phyloP scores from a whole-genome alignment of 2,329 filamentous ascomycete genomes.

The Epichloe hybrida region DNA sequence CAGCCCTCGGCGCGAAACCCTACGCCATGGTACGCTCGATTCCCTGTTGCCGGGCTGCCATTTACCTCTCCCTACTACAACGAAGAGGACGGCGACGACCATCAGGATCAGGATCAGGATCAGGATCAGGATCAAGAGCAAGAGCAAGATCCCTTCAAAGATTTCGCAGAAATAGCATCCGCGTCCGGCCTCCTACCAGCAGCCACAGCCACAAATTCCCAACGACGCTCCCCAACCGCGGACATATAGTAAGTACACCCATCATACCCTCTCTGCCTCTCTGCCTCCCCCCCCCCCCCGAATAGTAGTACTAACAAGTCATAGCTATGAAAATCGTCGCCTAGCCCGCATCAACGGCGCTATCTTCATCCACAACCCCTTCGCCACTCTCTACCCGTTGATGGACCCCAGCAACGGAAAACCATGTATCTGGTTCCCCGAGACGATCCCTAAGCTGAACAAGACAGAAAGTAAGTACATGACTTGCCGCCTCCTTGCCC shows the following conservation, averaged over 20 bases:
- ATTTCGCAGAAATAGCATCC: no score
- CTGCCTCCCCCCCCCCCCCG: neutral
- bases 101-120: no score
- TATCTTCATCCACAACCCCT: neutral
- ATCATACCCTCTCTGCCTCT: no score
- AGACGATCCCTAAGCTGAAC: neutral
- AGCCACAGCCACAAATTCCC: no score
- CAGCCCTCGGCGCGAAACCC: neutral
- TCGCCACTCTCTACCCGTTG: neutral
- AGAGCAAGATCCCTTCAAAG: no score
- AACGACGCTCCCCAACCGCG: no score
- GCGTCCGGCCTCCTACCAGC: no score
- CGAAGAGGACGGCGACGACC: no score
- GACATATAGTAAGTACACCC: no score
- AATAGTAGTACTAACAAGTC: neutral
- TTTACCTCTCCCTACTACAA: neutral
- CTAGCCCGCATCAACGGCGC: neutral
- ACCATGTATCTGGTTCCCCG: neutral
- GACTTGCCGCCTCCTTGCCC: no score
- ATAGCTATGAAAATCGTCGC: neutral
- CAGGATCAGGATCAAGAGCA: no score
- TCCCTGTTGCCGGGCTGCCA: neutral
- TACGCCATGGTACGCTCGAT: neutral
- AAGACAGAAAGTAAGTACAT: neutral
- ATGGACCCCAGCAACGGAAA: neutral